Conservation (phyloP, 129 eudicot species). For the Flaveria sonorensis region DNA sequence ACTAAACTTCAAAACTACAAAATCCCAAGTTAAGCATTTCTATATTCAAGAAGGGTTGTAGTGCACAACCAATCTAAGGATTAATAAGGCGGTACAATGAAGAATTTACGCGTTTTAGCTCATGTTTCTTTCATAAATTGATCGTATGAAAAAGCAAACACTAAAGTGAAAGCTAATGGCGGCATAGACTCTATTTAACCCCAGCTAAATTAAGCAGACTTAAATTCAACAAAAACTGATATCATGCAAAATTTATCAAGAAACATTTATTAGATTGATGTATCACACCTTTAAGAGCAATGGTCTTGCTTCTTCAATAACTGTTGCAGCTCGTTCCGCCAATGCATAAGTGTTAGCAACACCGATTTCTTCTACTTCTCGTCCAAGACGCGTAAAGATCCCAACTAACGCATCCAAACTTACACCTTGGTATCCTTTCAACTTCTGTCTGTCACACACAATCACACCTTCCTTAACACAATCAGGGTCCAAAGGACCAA, state of each 20-base stretch:
- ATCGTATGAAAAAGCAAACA: neutral
- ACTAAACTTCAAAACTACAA: neutral
- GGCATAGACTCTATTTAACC: neutral
- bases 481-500: conserved; percentile 72
- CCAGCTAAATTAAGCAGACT: neutral
- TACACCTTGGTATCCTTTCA: conserved; percentile 83
- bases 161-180: conserved; percentile 21
- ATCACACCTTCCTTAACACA: conserved; percentile 84
- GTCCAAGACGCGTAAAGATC: conserved; percentile 81
- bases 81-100: neutral
- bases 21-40: neutral
- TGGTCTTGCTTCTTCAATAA: conserved; percentile 83
- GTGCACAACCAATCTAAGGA: neutral
- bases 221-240: neutral
- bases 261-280: conserved; percentile 9
- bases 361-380: conserved; percentile 84
- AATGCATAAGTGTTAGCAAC: conserved; percentile 72
- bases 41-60: neutral
- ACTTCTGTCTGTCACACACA: conserved; percentile 76
- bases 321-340: conserved; percentile 69
- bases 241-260: neutral
- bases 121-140: conserved; percentile 11
- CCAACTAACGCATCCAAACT: conserved; percentile 94
- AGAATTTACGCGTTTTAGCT: neutral
- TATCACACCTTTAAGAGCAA: conserved; percentile 74